phyloP scores from a whole-genome alignment of 1,284 basidiomycete species.

The Ceratobasidium sp. region DNA sequence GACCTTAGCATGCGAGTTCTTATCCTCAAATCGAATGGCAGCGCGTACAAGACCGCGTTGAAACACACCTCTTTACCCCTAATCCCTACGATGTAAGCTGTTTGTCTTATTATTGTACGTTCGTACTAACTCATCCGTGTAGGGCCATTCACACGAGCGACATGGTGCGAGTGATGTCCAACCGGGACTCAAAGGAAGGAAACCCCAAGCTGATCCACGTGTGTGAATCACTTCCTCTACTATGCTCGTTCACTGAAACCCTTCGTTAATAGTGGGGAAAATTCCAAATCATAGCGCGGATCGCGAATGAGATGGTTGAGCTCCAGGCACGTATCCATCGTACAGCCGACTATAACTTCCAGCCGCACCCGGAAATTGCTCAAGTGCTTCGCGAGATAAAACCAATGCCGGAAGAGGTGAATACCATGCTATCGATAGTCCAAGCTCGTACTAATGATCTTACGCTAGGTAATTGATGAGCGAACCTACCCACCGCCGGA shows the following conservation, averaged over 20 bases:
- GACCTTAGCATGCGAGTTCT: slow-evolving; percentile 73
- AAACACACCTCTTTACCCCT: slow-evolving; percentile 80
- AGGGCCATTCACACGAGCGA: slow-evolving; percentile 86
- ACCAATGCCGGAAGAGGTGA: slow-evolving; percentile 73
- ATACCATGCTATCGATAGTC: slow-evolving; percentile 44
- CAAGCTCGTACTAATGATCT: neutral
- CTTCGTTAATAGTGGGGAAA: slow-evolving; percentile 68
- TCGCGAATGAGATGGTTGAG: slow-evolving; percentile 72
- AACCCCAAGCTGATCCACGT: slow-evolving; percentile 71
- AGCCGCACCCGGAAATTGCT: slow-evolving; percentile 62
- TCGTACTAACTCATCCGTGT: slow-evolving; percentile 38
- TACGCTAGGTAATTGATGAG: slow-evolving; percentile 26
- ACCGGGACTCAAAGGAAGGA: slow-evolving; percentile 69
- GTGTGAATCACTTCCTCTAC: no score
- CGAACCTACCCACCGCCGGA: slow-evolving; percentile 23
- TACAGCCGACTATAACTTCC: slow-evolving; percentile 67
- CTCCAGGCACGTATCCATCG: slow-evolving; percentile 75
- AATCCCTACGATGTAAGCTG: slow-evolving; percentile 80
- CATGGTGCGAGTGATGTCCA: slow-evolving; percentile 79
- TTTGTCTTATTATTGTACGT: neutral
- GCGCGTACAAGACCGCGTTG: slow-evolving; percentile 80
- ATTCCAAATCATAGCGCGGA: slow-evolving; percentile 80
- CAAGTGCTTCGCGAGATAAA: slow-evolving; percentile 59
- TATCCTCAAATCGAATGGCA: slow-evolving; percentile 71
- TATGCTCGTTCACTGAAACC: neutral